phyloP scores from a whole-genome alignment of 257 asterid genomes.

The Petunia secreta region DNA sequence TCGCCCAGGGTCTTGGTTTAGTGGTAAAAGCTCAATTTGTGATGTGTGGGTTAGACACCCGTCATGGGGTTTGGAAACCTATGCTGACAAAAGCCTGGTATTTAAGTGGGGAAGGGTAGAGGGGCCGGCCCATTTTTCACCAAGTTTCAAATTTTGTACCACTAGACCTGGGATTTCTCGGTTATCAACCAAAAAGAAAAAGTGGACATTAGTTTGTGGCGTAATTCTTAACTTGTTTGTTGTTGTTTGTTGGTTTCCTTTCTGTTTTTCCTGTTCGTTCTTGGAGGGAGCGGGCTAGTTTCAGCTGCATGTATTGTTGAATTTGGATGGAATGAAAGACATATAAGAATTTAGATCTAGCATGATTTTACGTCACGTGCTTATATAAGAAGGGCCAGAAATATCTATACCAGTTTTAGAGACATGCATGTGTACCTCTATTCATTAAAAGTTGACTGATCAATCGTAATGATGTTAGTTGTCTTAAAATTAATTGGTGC shows the following conservation, averaged over 20 bases:
- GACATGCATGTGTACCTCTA: neutral
- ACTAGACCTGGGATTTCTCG: no score
- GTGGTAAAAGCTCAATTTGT: no score
- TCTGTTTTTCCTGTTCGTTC: neutral
- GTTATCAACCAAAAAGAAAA: no score
- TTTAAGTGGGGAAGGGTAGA: no score
- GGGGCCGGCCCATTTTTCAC: no score
- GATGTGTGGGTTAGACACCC: no score
- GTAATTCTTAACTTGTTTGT: neutral
- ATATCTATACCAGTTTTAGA: neutral
- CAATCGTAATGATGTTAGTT: neutral
- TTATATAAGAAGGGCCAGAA: neutral
- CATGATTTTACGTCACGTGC: neutral
- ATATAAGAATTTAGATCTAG: neutral
- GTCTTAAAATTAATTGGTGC: neutral
- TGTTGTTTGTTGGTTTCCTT: neutral
- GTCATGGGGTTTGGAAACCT: no score
- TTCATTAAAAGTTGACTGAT: neutral
- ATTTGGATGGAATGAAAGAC: conserved; percentile 8
- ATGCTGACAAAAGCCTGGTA: no score
- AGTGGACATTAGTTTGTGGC: neutral
- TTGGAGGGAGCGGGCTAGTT: neutral
- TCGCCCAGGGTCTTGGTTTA: no score
- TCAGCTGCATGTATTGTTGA: neutral
- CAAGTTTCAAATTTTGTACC: no score